phyloP scores from a whole-genome alignment of 2,329 filamentous ascomycete genomes.

The Fusarium citri region DNA sequence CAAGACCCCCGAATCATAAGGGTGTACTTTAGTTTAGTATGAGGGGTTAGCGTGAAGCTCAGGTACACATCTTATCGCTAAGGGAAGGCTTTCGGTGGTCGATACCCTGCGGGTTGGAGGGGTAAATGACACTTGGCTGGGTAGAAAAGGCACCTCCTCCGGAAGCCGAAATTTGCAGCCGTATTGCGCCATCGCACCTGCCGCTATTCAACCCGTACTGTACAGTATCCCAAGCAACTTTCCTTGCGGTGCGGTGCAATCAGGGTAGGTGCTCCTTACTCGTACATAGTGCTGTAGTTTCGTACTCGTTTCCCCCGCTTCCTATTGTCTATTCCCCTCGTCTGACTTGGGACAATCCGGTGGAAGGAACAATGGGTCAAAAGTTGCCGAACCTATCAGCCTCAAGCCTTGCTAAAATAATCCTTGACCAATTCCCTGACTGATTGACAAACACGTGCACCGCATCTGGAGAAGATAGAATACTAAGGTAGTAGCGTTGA shows the following conservation, averaged over 20 bases:
- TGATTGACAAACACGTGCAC: conserved; percentile 46
- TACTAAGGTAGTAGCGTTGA: conserved; percentile 10
- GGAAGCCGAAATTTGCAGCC: conserved; percentile 30
- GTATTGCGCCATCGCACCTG: conserved; percentile 46
- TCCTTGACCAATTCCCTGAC: conserved; percentile 46
- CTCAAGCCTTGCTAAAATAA: conserved; percentile 19
- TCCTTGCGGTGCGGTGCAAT: not conserved
- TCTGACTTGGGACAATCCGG: conserved; percentile 22
- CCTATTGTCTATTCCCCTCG: conserved; percentile 14
- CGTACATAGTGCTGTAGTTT: not conserved
- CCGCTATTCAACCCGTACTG: conserved; percentile 13
- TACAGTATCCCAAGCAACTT: not conserved
- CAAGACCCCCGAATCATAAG: conserved; percentile 28
- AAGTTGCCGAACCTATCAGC: conserved; percentile 40
- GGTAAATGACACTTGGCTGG: conserved; percentile 38
- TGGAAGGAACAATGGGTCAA: conserved; percentile 22
- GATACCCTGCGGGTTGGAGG: conserved; percentile 35
- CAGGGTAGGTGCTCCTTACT: conserved; percentile 16
- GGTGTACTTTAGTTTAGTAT: conserved; percentile 26
- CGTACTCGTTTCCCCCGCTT: conserved; percentile 33
- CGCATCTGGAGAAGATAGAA: conserved; percentile 25
- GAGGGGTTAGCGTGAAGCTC: not conserved
- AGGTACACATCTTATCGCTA: conserved; percentile 38
- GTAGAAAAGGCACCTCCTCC: conserved; percentile 28
- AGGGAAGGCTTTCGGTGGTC: conserved; percentile 34